phyloP scores from a whole-genome alignment of 345 rosid species.

The Turnera subulata region DNA sequence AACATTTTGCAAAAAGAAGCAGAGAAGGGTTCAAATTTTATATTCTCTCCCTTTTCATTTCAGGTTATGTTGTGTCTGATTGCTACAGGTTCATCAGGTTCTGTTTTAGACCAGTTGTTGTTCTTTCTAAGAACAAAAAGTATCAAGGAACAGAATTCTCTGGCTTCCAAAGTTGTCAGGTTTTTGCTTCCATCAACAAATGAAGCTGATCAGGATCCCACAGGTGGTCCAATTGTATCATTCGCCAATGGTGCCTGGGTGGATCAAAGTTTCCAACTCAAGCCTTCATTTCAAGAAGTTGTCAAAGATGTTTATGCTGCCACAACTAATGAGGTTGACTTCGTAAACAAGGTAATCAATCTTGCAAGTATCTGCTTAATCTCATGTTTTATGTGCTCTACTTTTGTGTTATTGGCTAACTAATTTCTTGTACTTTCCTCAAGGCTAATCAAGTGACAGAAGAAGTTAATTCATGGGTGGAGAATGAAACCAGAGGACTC shows the following conservation, averaged over 20 bases:
- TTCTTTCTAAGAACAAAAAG: constrained; percentile 3
- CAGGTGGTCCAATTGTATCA: constrained; percentile 3
- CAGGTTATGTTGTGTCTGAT: constrained; percentile 13
- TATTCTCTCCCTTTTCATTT: constrained; percentile 22
- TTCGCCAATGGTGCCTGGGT: constrained; percentile 23
- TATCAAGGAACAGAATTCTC: not conserved
- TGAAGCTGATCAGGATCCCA: not conserved
- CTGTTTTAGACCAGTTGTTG: constrained; percentile 10
- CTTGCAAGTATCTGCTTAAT: too few relatives aligned
- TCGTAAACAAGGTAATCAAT: constrained; percentile 13
- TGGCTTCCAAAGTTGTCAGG: constrained; percentile 3
- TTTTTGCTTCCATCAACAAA: not conserved
- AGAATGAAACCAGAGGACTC: constrained; percentile 3
- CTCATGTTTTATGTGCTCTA: too few relatives aligned
- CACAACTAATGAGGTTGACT: constrained; percentile 17
- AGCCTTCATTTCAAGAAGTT: constrained; percentile 15
- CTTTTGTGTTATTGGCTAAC: too few relatives aligned
- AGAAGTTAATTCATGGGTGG: constrained; percentile 8
- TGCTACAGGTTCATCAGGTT: constrained; percentile 18
- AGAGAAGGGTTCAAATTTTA: constrained; percentile 12
- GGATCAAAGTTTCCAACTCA: constrained; percentile 5
- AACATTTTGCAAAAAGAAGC: constrained; percentile 3
- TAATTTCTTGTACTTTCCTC: not conserved
- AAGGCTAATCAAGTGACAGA: not conserved
- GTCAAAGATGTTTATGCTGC: constrained; percentile 4